Evolutionary conservation across 2,329 filamentous ascomycete genomes (phyloP).

Genomic region (Colletotrichum viniferum): DNA sequence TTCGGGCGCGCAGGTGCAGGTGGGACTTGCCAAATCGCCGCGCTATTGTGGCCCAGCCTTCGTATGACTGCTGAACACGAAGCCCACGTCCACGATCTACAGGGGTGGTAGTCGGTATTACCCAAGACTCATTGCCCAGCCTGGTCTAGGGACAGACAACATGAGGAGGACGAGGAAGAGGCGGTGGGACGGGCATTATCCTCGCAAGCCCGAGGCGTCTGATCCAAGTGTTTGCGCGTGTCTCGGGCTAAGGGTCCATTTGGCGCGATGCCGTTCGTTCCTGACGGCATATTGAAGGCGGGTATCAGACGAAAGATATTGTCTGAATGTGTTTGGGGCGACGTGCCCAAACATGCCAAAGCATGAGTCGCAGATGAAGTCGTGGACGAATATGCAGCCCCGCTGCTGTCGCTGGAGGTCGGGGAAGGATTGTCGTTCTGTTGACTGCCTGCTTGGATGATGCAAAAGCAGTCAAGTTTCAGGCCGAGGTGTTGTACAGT

Average conservation of each 20-base stretch:
- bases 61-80: slow-evolving; percentile 20
- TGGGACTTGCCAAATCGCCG: background rate
- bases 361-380: background rate
- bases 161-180: background rate
- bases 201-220: background rate
- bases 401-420: background rate
- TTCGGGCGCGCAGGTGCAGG: slow-evolving; percentile 11
- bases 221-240: background rate
- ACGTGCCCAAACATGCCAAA: background rate
- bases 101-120: background rate
- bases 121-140: background rate
- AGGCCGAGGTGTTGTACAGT: background rate
- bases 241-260: slow-evolving; percentile 2
- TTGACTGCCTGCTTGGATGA: background rate
- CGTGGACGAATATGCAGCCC: background rate
- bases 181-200: slow-evolving; percentile 15
- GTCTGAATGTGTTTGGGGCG: background rate
- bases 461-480: slow-evolving; percentile 5
- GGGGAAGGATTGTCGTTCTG: background rate
- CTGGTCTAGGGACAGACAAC: background rate
- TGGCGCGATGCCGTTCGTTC: background rate
- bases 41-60: slow-evolving; percentile 10
- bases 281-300: background rate
- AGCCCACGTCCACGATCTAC: background rate
- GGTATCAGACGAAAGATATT: slow-evolving; percentile 1